Conservation (phyloP, 441 rosid species). For the Iberis amara region DNA sequence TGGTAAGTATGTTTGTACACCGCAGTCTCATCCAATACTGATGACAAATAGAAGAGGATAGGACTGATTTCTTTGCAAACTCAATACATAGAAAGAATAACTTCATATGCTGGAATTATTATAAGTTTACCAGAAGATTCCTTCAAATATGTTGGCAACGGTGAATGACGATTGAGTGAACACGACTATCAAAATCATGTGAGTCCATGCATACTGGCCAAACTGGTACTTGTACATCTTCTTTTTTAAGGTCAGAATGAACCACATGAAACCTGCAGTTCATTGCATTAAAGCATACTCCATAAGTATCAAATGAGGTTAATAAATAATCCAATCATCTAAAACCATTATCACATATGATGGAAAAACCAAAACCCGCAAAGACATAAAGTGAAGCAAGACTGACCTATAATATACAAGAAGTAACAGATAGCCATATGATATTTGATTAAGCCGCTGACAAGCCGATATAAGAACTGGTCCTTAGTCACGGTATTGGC, state of each 20-base stretch:
- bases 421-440: slow-evolving; percentile 82
- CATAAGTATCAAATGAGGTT: slow-evolving; percentile 4
- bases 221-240: slow-evolving; percentile 94
- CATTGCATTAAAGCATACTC: background rate
- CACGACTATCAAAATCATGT: slow-evolving; percentile 86
- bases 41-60: background rate
- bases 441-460: slow-evolving; percentile 67
- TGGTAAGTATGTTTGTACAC: background rate
- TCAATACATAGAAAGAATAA: background rate
- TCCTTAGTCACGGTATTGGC: slow-evolving; percentile 74
- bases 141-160: slow-evolving; percentile 91
- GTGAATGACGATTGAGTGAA: slow-evolving; percentile 85
- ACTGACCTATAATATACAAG: slow-evolving; percentile 76
- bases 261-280: slow-evolving; percentile 82
- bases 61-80: background rate
- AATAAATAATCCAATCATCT: background rate
- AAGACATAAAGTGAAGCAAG: slow-evolving; percentile 11
- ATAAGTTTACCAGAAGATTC: slow-evolving; percentile 70
- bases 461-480: slow-evolving; percentile 63
- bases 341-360: background rate
- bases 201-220: slow-evolving; percentile 96
- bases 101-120: background rate
- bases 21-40: background rate
- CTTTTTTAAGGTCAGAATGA: slow-evolving; percentile 82
- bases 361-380: background rate